These are phyloP conservation scores for Chrysosporium keratinophilum DNA, from an alignment of 2,329 filamentous ascomycete species.

Conservation along the genomic window DNA sequence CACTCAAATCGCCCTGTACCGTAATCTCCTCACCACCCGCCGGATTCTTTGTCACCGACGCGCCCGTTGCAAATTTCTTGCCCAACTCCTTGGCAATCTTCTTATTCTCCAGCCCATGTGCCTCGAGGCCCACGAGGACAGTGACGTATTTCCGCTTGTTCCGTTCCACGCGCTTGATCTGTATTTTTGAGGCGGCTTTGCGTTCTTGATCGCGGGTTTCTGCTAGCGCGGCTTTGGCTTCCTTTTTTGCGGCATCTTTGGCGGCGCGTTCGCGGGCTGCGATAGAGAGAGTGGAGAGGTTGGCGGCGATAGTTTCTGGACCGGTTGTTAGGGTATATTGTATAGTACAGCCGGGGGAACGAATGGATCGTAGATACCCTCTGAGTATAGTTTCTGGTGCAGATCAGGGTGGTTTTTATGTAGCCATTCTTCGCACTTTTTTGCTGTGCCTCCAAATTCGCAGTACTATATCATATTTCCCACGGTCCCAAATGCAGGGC, in stretches of 20 bases:
- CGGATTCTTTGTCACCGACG: conserved; percentile 80
- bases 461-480: conserved; percentile 60
- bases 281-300: conserved; percentile 74
- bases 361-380: conserved; percentile 46
- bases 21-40: conserved; percentile 77
- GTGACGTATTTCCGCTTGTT: conserved; percentile 98
- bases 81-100: conserved; percentile 94
- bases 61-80: conserved; percentile 96
- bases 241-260: conserved; percentile 95
- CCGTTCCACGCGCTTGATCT: conserved; percentile 92
- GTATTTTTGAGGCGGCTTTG: conserved; percentile 69
- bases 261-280: conserved; percentile 89
- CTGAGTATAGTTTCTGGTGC: conserved; percentile 73
- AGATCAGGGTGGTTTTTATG: conserved; percentile 60
- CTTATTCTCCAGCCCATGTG: conserved; percentile 84
- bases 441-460: conserved; percentile 92
- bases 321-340: neutral
- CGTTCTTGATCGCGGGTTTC: conserved; percentile 75
- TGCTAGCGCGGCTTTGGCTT: conserved; percentile 79
- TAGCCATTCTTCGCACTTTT: conserved; percentile 97
- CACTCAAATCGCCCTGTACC: conserved; percentile 91
- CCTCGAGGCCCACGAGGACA: conserved; percentile 78
- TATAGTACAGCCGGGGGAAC: neutral
- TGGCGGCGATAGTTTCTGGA: conserved; percentile 67
- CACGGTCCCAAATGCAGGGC: neutral